Evolutionary conservation across 2,329 filamentous ascomycete species (phyloP).

Genomic region (Scortechinia acanthostroma): DNA sequence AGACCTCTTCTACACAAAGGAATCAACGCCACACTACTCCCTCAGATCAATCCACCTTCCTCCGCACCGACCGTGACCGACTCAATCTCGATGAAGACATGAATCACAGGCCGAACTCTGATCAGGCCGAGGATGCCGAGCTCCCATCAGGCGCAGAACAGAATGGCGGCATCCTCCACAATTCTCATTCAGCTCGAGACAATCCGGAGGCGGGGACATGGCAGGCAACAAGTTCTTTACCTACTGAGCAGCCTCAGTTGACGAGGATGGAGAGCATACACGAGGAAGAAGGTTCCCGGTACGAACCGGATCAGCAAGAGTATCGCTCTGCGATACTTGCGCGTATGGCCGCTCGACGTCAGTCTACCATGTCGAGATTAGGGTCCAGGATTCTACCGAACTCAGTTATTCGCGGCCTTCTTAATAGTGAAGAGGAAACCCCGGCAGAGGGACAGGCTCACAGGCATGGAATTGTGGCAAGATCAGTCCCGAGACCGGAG

Average conservation of each 20-base stretch:
- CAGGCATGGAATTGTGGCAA: conserved; percentile 27
- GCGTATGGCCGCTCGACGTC: conserved; percentile 23
- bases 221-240: no score
- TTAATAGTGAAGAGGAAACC: conserved; percentile 33
- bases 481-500: conserved; percentile 22
- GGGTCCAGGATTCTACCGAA: conserved; percentile 36
- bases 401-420: conserved; percentile 28
- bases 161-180: neutral
- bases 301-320: conserved; percentile 12
- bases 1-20: neutral
- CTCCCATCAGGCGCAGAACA: neutral
- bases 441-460: conserved; percentile 31
- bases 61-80: neutral
- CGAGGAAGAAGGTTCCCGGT: neutral
- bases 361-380: conserved; percentile 35
- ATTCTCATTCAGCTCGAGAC: neutral
- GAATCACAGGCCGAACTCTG: neutral
- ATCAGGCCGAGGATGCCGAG: neutral
- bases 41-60: conserved; percentile 2
- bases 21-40: neutral
- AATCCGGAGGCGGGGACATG: no score
- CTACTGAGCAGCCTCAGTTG: no score
- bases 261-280: neutral
- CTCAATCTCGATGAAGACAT: neutral
- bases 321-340: conserved; percentile 11